Percentiles rank a stretch among this genome's conserved stretches.
Evolutionary conservation across 2,329 filamentous ascomycete genomes (phyloP).

Genomic region (Fusarium sp.): DNA sequence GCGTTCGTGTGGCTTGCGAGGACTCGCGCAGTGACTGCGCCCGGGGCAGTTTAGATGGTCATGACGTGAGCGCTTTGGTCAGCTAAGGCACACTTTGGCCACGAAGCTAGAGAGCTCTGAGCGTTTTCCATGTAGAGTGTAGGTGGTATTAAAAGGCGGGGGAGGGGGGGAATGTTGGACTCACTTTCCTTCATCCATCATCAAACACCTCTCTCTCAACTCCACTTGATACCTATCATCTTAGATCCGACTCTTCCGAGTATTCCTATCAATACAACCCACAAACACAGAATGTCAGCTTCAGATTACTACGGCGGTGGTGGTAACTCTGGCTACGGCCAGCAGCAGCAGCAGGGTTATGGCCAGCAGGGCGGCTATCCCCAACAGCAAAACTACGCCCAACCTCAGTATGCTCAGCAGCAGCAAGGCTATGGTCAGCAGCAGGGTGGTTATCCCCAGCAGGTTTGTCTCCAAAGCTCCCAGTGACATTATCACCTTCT

Average conservation of each 20-base stretch:
- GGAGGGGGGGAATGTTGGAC: slow-evolving; percentile 7
- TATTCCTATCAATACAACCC: not conserved
- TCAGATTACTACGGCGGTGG: slow-evolving; percentile 54
- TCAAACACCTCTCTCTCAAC: slow-evolving; percentile 4
- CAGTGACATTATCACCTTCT: not conserved
- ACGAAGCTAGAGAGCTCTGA: slow-evolving; percentile 8
- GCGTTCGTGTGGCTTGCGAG: slow-evolving; percentile 30
- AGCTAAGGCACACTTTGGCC: slow-evolving; percentile 35
- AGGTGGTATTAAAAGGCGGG: slow-evolving; percentile 36
- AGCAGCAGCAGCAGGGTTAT: slow-evolving; percentile 35
- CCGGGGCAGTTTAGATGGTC: slow-evolving; percentile 11
- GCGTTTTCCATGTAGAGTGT: not conserved
- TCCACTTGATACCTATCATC: not conserved
- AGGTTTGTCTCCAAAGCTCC: slow-evolving; percentile 36
- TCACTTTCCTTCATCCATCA: slow-evolving; percentile 1
- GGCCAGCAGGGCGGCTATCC: slow-evolving; percentile 39
- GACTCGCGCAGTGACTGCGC: slow-evolving; percentile 34
- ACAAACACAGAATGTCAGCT: slow-evolving; percentile 48
- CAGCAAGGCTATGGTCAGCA: slow-evolving; percentile 28
- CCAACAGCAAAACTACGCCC: slow-evolving; percentile 36
- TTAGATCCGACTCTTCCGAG: not conserved
- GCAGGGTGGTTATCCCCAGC: slow-evolving; percentile 38
- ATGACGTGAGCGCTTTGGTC: slow-evolving; percentile 31
- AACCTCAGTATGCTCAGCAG: slow-evolving; percentile 33
- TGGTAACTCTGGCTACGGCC: slow-evolving; percentile 37